phyloP scores from a whole-genome alignment of 1,139 yeast genomes.

The Trichomonascaceae sp. region DNA sequence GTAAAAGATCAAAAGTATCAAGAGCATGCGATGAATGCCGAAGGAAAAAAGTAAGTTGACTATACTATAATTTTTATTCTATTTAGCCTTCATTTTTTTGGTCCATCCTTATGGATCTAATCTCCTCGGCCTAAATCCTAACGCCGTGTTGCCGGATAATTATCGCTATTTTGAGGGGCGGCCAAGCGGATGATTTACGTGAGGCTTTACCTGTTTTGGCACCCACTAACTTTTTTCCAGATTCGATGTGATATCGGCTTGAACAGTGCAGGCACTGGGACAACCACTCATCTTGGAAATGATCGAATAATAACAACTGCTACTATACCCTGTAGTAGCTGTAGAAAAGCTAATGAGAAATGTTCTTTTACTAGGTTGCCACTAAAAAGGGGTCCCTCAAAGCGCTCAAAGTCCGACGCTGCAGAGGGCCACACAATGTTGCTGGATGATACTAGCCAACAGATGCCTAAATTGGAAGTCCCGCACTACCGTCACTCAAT shows the following conservation, averaged over 20 bases:
- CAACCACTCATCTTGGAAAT: conserved; percentile 9
- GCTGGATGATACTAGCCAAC: not conserved
- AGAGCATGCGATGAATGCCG: conserved; percentile 42
- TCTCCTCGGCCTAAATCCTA: not conserved
- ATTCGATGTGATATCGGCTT: conserved; percentile 37
- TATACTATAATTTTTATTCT: too few species aligned
- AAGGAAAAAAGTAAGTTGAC: conserved; percentile 31
- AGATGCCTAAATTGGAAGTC: not conserved
- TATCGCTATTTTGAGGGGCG: not conserved
- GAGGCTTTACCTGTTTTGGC: not conserved
- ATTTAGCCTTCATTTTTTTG: not conserved
- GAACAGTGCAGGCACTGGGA: conserved; percentile 23
- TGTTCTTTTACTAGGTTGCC: conserved; percentile 40
- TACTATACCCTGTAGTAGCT: conserved; percentile 32
- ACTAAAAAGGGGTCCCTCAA: conserved; percentile 40
- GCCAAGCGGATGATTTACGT: not conserved
- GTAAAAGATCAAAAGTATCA: conserved; percentile 39
- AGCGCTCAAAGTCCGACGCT: conserved; percentile 21
- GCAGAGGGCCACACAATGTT: not conserved
- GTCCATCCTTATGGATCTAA: not conserved
- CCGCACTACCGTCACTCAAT: not conserved
- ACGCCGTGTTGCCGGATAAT: not conserved
- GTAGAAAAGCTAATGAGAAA: conserved; percentile 34
- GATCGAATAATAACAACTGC: conserved; percentile 1
- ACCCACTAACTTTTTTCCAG: conserved; percentile 17